phyloP scores from a whole-genome alignment of 129 eudicot species.

The Deinandra increscens region DNA sequence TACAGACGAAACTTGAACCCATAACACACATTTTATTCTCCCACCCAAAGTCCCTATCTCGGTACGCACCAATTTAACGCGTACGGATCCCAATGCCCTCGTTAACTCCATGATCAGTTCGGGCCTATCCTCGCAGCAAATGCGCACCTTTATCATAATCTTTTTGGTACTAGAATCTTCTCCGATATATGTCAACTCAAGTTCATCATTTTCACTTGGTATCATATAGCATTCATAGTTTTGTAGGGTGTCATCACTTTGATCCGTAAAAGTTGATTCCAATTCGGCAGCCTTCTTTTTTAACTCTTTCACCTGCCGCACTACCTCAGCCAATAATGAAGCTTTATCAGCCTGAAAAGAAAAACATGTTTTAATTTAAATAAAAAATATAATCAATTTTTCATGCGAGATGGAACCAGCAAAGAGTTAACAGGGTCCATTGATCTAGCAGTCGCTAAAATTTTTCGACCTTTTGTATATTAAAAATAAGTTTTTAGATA shows the following conservation, averaged over 20 bases:
- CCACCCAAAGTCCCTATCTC: slow-evolving; percentile 89
- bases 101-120: slow-evolving; percentile 58
- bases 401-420: too few relatives aligned
- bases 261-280: slow-evolving; percentile 8
- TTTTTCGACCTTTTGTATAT: too few relatives aligned
- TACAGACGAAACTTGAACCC: slow-evolving; percentile 42
- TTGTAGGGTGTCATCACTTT: slow-evolving; percentile 10
- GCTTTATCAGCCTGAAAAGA: slow-evolving; percentile 83
- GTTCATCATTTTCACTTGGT: slow-evolving; percentile 73
- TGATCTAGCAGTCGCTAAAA: too few relatives aligned
- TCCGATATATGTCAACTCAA: slow-evolving; percentile 36
- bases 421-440: too few relatives aligned
- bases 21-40: slow-evolving; percentile 59
- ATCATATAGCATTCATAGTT: slow-evolving; percentile 27
- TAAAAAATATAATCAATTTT: too few relatives aligned
- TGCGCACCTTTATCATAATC: slow-evolving; percentile 43
- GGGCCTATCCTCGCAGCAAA: slow-evolving; percentile 78
- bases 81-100: slow-evolving; percentile 48
- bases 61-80: slow-evolving; percentile 52
- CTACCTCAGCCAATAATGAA: slow-evolving; percentile 78
- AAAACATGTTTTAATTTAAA: too few relatives aligned
- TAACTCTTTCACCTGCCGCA: slow-evolving; percentile 66
- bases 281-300: slow-evolving; percentile 51
- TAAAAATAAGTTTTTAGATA: too few relatives aligned
- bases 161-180: slow-evolving; percentile 30